phyloP scores from a whole-genome alignment of 2,329 filamentous ascomycete genomes.

The Paramyrothecium sp. region DNA sequence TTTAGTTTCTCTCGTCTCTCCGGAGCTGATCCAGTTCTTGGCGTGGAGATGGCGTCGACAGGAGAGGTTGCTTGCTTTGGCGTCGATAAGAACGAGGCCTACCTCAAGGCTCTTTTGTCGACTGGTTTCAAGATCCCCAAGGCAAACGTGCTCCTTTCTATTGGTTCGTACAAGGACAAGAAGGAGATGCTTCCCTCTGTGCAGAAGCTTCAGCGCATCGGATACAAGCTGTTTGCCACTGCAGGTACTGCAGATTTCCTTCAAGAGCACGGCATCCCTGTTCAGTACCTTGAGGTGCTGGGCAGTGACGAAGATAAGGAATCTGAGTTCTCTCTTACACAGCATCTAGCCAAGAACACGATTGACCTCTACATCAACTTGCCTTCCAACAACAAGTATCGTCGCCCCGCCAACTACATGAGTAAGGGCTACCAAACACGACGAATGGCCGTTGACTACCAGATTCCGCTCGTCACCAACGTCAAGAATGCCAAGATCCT shows the following conservation, averaged over 20 bases:
- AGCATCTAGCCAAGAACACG: conserved; percentile 95
- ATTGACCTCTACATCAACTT: conserved; percentile 99
- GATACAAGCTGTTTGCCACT: conserved; percentile 94
- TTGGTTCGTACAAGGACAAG: conserved; percentile 98
- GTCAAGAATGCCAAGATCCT: conserved; percentile 99
- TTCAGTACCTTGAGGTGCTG: conserved; percentile 91
- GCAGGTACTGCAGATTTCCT: conserved; percentile 96
- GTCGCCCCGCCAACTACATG: conserved; percentile 96
- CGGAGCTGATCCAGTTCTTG: conserved; percentile 91
- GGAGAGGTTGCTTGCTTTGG: conserved; percentile 98
- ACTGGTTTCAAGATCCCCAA: conserved; percentile 96
- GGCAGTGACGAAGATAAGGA: conserved; percentile 80
- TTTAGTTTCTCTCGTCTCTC: conserved; percentile 98
- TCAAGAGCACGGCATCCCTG: conserved; percentile 85
- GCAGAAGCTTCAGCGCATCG: conserved; percentile 82
- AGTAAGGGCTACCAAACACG: conserved; percentile 95
- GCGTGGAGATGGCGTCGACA: conserved; percentile 98
- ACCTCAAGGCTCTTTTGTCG: conserved; percentile 92
- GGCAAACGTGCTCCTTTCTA: conserved; percentile 91
- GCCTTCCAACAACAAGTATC: conserved; percentile 97
- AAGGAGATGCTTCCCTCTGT: conserved; percentile 94
- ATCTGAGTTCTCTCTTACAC: conserved; percentile 93
- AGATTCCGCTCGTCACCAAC: conserved; percentile 95
- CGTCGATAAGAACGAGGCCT: conserved; percentile 93
- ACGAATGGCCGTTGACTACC: conserved; percentile 96